A percentile compares a stretch with the other conserved stretches of the same genome.
Conservation (phyloP, 306 rosid species). For the Cicer arietinum region DNA sequence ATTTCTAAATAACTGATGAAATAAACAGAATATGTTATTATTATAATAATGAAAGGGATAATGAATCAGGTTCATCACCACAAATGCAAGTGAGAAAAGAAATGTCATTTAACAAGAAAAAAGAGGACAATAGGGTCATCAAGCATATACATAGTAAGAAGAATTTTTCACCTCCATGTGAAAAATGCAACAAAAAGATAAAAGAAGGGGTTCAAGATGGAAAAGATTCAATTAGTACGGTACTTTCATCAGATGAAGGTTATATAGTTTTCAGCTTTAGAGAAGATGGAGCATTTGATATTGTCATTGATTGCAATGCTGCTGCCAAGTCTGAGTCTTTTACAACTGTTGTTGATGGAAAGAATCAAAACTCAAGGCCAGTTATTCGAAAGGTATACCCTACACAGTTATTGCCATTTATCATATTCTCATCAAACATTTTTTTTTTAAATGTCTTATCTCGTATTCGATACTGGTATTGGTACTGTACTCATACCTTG, state of each 20-base stretch:
- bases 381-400: slow-evolving; percentile 63
- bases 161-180: slow-evolving; percentile 24
- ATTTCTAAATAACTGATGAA: neutral
- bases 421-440: neutral
- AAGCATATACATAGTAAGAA: slow-evolving; percentile 14
- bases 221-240: slow-evolving; percentile 43
- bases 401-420: neutral
- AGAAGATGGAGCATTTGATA: slow-evolving; percentile 68
- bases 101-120: slow-evolving; percentile 41
- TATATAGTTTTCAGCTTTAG: slow-evolving; percentile 66
- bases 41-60: slow-evolving; percentile 41
- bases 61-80: slow-evolving; percentile 39
- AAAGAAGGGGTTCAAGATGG: slow-evolving; percentile 36
- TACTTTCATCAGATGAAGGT: slow-evolving; percentile 51
- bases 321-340: slow-evolving; percentile 38
- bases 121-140: slow-evolving; percentile 13
- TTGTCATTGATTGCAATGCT: slow-evolving; percentile 48
- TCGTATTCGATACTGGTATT: no score
- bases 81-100: slow-evolving; percentile 40
- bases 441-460: no score
- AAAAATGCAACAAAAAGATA: slow-evolving; percentile 25
- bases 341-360: slow-evolving; percentile 31
- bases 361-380: slow-evolving; percentile 46
- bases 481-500: no score
- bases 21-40: neutral